Base-by-base conservation (phyloP, 2,329 filamentous ascomycete species). In the Calonectria multiphialidica region DNA sequence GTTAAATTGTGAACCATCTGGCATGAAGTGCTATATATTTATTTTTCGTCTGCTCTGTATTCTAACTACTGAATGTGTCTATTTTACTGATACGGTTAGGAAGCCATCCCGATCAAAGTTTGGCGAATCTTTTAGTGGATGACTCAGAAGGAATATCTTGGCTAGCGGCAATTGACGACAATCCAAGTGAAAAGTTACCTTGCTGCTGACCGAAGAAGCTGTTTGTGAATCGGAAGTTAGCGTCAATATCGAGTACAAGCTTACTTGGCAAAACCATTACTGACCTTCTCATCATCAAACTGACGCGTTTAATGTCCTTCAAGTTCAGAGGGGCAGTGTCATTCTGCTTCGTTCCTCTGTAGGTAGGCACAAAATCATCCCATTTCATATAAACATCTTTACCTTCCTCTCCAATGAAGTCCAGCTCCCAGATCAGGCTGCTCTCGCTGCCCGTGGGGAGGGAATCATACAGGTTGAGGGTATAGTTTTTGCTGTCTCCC, bases 401-500 rank as follows among this genome's bases (percentile, higher is more conserved):
- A 8, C 57, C 57, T 9, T 44, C 57, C 10, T 44, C 57, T 6
- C 57, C 57, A 9, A 25, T 40, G 25, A 62, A 62, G 12, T 62
- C 57, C 37, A 44, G 2, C 15, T 62, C 57, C 57, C 57, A 62
- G 9, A 62, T 62, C 15, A 62, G 16, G 57, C 57, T 62, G 37
- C 57, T 62, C 40, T 62, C 37, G 16, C 40, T 44, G n/a, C 57
- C 57, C 6, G 57, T 62, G 23, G 57, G 57, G 7, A 62, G 37
- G 10, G 35, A 42, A 35, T 62, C 57, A 18, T 42, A 44, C 9
- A 62, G 25, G 37, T 62, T 62, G 35, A 62, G 57, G 9, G 57
- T 62, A 18, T 62, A 62, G 23, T 62, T 62, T 30, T 62, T 62
- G 37, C 23, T 62, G 57, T 62, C 57, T 44, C 57, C 57, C 57